Evolutionary conservation across 805 yeast species (phyloP).

Genomic region (Ogataea henricii): DNA sequence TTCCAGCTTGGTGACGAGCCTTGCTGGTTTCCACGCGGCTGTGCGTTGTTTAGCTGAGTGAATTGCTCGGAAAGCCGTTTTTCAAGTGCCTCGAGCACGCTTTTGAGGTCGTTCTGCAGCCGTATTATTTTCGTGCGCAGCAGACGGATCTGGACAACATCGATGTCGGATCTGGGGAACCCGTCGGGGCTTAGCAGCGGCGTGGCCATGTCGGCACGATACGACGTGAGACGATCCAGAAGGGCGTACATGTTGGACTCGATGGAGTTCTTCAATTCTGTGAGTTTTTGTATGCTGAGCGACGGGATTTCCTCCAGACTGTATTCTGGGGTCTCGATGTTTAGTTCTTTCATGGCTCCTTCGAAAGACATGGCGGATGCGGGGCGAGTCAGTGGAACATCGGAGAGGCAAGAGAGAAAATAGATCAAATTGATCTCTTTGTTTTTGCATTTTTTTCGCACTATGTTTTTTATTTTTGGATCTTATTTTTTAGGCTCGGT

Average conservation of each 20-base stretch:
- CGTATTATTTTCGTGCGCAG: slow-evolving; percentile 65
- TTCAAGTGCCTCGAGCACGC: slow-evolving; percentile 49
- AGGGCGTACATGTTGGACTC: slow-evolving; percentile 44
- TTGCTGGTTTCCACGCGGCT: not conserved
- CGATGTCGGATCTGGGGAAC: slow-evolving; percentile 82
- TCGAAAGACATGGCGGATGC: slow-evolving; percentile 26
- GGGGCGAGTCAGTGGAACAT: not conserved
- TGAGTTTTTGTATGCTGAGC: slow-evolving; percentile 27
- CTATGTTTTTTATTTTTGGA: not conserved
- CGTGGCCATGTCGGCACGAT: slow-evolving; percentile 55
- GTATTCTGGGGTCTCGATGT: slow-evolving; percentile 19
- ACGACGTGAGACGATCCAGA: slow-evolving; percentile 42
- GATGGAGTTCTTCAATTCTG: slow-evolving; percentile 38
- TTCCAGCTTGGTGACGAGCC: slow-evolving; percentile 11
- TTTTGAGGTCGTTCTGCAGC: slow-evolving; percentile 66
- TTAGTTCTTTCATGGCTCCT: slow-evolving; percentile 25
- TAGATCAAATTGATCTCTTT: not conserved
- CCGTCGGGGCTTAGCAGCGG: slow-evolving; percentile 72
- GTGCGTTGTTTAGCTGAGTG: not conserved
- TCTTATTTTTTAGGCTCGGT: not conserved
- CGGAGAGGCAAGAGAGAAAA: not conserved
- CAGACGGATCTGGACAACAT: slow-evolving; percentile 67
- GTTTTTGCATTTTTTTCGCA: no score
- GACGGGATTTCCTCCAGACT: slow-evolving; percentile 17
- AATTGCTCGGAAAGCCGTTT: slow-evolving; percentile 45